Evolutionary conservation across 768 basidiomycete genomes (phyloP), one percentile per base, ranked within the genome.

Genomic region (Sporobolomyces phaffii): DNA sequence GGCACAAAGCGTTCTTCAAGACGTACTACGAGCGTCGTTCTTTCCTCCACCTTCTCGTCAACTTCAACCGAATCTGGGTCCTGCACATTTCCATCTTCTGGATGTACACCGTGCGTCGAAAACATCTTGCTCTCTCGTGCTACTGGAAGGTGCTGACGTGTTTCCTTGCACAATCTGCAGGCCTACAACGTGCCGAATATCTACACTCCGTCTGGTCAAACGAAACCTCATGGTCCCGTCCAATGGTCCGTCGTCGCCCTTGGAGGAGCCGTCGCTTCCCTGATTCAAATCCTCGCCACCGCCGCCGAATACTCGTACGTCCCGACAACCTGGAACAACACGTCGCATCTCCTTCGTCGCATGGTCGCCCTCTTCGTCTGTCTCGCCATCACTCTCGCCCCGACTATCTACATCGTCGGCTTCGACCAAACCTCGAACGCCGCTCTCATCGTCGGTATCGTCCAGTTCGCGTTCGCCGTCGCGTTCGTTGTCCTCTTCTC

Each of bases 61-160:
- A 99, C 82, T 99, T 99, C 82, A 98, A 98, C 81, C 90, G 94
- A 51, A 90, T 99, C 73, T 99, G 96, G 93, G 91, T 98, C 78
- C 88, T 94, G 69, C 96, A 98, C 80, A 81, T 99, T 64, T 85
- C 93, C 36, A 79, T 97, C 76, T 98, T 87, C 82, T 98, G 88
- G 84, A 97, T 87, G 80, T 98, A 96, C 81, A 98, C 93, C 4
- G 67, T 68, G 20, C 29, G 65, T 43, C 20, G 24, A 20, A 14
- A 6, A 22, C 14, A 22, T 52, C 36, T 22, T 5, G 36, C 28
- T 3, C 47, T 18, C 3, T 3, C 38, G n/a, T n/a, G n/a, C n/a
- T n/a, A n/a, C n/a, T n/a, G n/a, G n/a, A n/a, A n/a, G n/a, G 47
- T 31, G 14, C 53, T 22, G 36, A n/a, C 29, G n/a, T n/a, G n/a